Evolutionary conservation across 352 stramenopile species (phyloP), one percentile per base, ranked within the genome.

Genomic region (Globisporangium perplexum): DNA sequence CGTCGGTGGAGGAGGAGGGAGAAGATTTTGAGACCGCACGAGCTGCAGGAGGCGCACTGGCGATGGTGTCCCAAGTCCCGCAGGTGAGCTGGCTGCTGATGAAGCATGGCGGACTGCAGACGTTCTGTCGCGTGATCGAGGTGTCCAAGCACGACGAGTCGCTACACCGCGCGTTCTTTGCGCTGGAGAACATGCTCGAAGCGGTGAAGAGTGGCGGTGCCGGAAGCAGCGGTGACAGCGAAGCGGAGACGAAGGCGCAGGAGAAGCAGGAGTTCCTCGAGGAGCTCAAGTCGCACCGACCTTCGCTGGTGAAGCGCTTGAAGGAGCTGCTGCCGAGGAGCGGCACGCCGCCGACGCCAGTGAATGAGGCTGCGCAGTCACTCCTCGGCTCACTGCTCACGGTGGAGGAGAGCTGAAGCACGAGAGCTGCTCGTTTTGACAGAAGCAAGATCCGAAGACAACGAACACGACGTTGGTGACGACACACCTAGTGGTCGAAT

Each of bases 1-100:
- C 89, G n/a, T 84, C 81, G 17, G 57, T 91, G 1, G 94, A 98
- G 50, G 96, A 95, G 55, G 86, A 97, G 55, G 78, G 88, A 11
- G 83, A 90, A 47, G 91, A 98, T 51, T 96, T 97, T 53, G 84
- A 90, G 60, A 97, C 87, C 30, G 90, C 95, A 6, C 74, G 90
- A 17, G 96, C 96, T 15, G 95, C 96, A 18, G 66, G 87, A 17
- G 96, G 96, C 7, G 90, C 93, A 28, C 63, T 99, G 23, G 96
- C 96, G 1, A 98, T 98, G 90, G 90, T 97, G 20, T 86, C 82
- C 0, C 74, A 91, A 33, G 78, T 91, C 7, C 77, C 79, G 5
- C 64, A 77, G 22, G 83, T 92, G 41, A 83, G 73, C 47, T 90
- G 74, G 73, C 53, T 88, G 18, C 26, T 94, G 14, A 66, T 92